These are phyloP conservation scores for Corynascus novoguineensis DNA, from an alignment of 495 filamentous ascomycete genomes.

Conservation along the genomic window DNA sequence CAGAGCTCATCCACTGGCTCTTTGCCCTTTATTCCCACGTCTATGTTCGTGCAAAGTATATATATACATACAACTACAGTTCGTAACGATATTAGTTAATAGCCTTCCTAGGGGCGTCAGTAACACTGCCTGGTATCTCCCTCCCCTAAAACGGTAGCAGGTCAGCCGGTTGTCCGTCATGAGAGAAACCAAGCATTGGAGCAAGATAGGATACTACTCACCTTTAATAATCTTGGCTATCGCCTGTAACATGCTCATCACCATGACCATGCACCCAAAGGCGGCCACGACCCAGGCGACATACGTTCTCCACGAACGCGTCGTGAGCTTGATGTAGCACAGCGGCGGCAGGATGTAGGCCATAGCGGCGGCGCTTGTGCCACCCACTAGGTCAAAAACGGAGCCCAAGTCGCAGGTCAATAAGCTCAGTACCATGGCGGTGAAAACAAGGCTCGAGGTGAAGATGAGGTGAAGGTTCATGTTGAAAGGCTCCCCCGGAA, in stretches of 20 bases:
- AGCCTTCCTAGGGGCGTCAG: not conserved
- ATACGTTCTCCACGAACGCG: slow-evolving; percentile 67
- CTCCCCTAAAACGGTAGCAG: slow-evolving; percentile 12
- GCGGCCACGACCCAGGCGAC: slow-evolving; percentile 60
- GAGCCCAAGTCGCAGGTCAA: slow-evolving; percentile 88
- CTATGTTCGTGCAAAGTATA: too few species aligned
- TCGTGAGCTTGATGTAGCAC: slow-evolving; percentile 90
- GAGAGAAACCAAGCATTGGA: not conserved
- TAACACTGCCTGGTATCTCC: slow-evolving; percentile 15
- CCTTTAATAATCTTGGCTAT: slow-evolving; percentile 57
- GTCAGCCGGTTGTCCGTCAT: not conserved
- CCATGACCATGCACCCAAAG: slow-evolving; percentile 82
- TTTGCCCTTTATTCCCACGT: too few species aligned
- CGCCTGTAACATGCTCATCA: slow-evolving; percentile 71
- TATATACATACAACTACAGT: not conserved
- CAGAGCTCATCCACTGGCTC: too few species aligned
- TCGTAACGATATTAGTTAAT: slow-evolving; percentile 1
- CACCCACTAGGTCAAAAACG: slow-evolving; percentile 93
- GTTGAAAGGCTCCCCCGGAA: slow-evolving; percentile 69
- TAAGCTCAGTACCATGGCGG: slow-evolving; percentile 69
- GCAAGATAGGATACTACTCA: slow-evolving; percentile 16
- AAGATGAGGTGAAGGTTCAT: slow-evolving; percentile 81
- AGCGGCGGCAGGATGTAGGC: slow-evolving; percentile 93
- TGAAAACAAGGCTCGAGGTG: slow-evolving; percentile 69
- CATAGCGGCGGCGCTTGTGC: slow-evolving; percentile 86